Evolutionary conservation across 345 rosid genomes (phyloP).

Genomic region (rapeseed (Brassica napus)): Da-Ae NC_063448.1:6226501-6227000

Average conservation of each 20-base stretch:
- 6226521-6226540: background rate
- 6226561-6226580: background rate
- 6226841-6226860: background rate
- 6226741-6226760: background rate
- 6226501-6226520: background rate
- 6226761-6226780: background rate
- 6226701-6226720: background rate
- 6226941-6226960: background rate
- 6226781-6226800: background rate
- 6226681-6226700: background rate
- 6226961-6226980: slow-evolving; percentile 12
- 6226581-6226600: background rate
- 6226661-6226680: background rate
- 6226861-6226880: background rate
- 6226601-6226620: background rate
- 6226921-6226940: slow-evolving; percentile 21
- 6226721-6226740: background rate
- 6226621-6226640: background rate
- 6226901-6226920: slow-evolving; percentile 4
- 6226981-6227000: slow-evolving; percentile 31
- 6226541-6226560: background rate
- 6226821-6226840: background rate
- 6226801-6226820: background rate
- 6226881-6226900: background rate
- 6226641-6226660: background rate